Conservation (phyloP, 495 filamentous ascomycete species). For the Aspergillus coremiiformis region DNA sequence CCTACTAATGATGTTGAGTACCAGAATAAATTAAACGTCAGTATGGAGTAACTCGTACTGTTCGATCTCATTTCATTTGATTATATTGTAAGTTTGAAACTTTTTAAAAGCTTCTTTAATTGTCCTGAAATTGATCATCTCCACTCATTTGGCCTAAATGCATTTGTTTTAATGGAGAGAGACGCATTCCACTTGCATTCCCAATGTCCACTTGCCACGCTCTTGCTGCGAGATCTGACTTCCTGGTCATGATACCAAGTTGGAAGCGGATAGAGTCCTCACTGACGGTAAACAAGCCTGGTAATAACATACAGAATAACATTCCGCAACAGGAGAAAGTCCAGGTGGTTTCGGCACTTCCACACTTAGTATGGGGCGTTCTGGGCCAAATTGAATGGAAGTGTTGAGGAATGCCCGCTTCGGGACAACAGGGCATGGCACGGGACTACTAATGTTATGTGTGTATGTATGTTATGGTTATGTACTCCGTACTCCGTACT, state of each 20-base stretch:
- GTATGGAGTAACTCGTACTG: background rate
- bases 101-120: too few species aligned
- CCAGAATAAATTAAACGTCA: background rate
- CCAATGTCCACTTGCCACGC: background rate
- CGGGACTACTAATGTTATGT: too few species aligned
- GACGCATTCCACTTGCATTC: background rate
- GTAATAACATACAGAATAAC: background rate
- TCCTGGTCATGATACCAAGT: background rate
- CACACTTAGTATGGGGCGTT: slow-evolving; percentile 1
- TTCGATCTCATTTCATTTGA: too few species aligned
- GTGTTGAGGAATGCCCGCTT: slow-evolving; percentile 15
- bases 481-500: too few species aligned
- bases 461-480: too few species aligned
- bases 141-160: background rate
- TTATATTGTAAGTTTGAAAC: too few species aligned
- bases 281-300: too few species aligned
- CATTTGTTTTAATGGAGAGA: too few species aligned
- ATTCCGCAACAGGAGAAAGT: background rate
- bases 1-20: too few species aligned
- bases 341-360: background rate
- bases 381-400: slow-evolving; percentile 13
- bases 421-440: slow-evolving; percentile 10
- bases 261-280: background rate
- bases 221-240: background rate
- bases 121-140: background rate